Evolutionary conservation across 2,329 filamentous ascomycete genomes (phyloP).

Genomic region (Sordariomycetes sp.): DNA sequence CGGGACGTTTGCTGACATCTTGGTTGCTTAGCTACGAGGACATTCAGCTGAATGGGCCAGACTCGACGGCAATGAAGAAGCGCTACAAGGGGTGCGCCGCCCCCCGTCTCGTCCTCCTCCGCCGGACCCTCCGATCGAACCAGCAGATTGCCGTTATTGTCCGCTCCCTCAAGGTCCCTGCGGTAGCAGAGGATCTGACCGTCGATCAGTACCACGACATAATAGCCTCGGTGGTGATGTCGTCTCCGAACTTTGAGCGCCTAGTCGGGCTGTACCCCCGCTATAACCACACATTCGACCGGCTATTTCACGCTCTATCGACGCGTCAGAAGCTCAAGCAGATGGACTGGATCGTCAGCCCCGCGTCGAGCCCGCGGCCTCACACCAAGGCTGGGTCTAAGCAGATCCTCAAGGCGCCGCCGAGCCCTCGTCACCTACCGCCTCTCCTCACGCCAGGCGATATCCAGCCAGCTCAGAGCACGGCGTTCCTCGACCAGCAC

Average conservation of each 20-base stretch:
- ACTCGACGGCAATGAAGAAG: constrained; percentile 42
- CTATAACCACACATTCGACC: constrained; percentile 42
- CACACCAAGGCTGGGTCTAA: neutral
- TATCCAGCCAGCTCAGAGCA: constrained; percentile 17
- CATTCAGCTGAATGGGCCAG: constrained; percentile 44
- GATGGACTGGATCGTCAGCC: constrained; percentile 45
- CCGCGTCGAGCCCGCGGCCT: constrained; percentile 11
- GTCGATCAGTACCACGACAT: constrained; percentile 40
- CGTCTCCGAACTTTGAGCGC: constrained; percentile 50
- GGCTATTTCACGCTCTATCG: constrained; percentile 44
- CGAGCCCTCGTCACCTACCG: neutral
- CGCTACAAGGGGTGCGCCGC: constrained; percentile 39
- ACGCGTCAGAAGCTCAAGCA: constrained; percentile 40
- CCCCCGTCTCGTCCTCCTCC: constrained; percentile 39
- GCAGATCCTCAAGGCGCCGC: neutral
- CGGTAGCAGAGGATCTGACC: constrained; percentile 23
- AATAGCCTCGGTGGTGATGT: constrained; percentile 48
- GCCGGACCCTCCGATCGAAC: constrained; percentile 41
- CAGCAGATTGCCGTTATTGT: constrained; percentile 40
- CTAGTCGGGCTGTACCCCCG: constrained; percentile 38
- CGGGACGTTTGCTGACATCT: neutral
- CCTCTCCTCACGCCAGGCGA: constrained; percentile 16
- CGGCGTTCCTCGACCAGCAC: constrained; percentile 36
- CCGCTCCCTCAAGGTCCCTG: constrained; percentile 42
- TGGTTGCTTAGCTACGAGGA: constrained; percentile 33